These are phyloP conservation scores for Scedosporium dehoogii DNA, from an alignment of 2,329 filamentous ascomycete species.

Conservation along the genomic window DNA sequence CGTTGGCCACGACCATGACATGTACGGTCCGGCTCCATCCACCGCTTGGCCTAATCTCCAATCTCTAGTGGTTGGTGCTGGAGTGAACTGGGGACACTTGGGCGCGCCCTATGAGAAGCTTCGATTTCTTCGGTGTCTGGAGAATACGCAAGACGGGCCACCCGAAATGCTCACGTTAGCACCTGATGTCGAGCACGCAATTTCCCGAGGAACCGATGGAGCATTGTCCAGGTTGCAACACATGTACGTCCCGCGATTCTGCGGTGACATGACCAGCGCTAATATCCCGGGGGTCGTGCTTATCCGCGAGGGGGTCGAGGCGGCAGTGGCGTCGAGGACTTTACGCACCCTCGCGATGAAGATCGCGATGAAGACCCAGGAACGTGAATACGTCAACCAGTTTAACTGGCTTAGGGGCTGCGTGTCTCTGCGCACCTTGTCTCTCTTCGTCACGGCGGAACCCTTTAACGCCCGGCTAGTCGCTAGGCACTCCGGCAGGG, in stretches of 20 bases:
- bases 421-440: conserved; percentile 21
- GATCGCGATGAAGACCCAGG: conserved; percentile 19
- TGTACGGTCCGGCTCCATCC: not conserved
- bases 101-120: conserved; percentile 11
- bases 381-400: conserved; percentile 18
- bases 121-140: conserved; percentile 6
- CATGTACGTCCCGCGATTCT: conserved; percentile 5
- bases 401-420: conserved; percentile 26
- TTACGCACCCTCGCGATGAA: conserved; percentile 25
- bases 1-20: not conserved
- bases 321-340: conserved; percentile 17
- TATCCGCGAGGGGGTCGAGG: conserved; percentile 11
- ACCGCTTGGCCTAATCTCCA: conserved; percentile 19
- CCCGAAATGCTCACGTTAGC: not conserved
- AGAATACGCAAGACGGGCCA: conserved; percentile 8
- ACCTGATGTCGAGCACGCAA: not conserved
- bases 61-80: conserved; percentile 15
- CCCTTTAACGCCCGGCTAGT: not conserved
- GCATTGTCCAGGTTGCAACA: not conserved
- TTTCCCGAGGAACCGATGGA: not conserved
- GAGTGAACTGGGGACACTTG: conserved; percentile 11
- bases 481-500: not conserved
- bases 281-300: not conserved
- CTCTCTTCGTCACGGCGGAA: conserved; percentile 19
- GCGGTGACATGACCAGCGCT: conserved; percentile 1